A percentile compares a stretch with the other conserved stretches of the same genome.
phyloP scores from a whole-genome alignment of 2,329 filamentous ascomycete genomes.

The Coleophoma cylindrospora region DNA sequence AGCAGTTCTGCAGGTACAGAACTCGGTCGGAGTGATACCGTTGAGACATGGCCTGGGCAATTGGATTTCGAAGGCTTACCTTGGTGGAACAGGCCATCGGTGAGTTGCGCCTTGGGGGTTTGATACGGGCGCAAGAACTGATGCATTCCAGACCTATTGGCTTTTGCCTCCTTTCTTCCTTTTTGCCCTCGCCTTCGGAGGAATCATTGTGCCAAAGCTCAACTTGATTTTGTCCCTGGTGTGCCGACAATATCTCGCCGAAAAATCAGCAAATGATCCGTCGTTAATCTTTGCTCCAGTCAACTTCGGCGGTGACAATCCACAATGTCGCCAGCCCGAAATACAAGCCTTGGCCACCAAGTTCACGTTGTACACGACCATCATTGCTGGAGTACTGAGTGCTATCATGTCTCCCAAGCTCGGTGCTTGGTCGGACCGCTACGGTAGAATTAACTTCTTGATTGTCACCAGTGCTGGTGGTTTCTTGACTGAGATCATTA shows the following conservation, averaged over 20 bases:
- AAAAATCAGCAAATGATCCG: conserved; percentile 55
- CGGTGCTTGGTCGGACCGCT: conserved; percentile 80
- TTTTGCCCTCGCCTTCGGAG: conserved; percentile 82
- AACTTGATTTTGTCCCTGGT: conserved; percentile 82
- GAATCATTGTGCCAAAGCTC: conserved; percentile 77
- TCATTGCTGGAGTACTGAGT: conserved; percentile 72
- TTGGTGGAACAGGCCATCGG: conserved; percentile 59
- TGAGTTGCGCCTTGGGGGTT: conserved; percentile 31
- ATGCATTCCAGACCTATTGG: conserved; percentile 65
- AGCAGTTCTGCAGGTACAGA: neutral
- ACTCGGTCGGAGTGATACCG: neutral
- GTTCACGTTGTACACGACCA: conserved; percentile 71
- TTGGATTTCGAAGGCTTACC: conserved; percentile 56
- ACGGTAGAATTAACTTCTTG: conserved; percentile 73
- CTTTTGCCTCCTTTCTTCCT: conserved; percentile 74
- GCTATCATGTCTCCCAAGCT: conserved; percentile 79
- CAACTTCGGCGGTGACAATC: conserved; percentile 63
- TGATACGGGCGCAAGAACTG: conserved; percentile 13
- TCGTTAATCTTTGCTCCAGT: conserved; percentile 57
- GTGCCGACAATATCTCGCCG: conserved; percentile 76
- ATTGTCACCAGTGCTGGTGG: conserved; percentile 70
- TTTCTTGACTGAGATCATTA: conserved; percentile 68
- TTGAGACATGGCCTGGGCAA: conserved; percentile 39
- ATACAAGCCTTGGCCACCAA: conserved; percentile 73
- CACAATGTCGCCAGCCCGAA: conserved; percentile 73